Evolutionary conservation across 108 stramenopile genomes (phyloP).

Genomic region (Nitzschia sp.): DNA sequence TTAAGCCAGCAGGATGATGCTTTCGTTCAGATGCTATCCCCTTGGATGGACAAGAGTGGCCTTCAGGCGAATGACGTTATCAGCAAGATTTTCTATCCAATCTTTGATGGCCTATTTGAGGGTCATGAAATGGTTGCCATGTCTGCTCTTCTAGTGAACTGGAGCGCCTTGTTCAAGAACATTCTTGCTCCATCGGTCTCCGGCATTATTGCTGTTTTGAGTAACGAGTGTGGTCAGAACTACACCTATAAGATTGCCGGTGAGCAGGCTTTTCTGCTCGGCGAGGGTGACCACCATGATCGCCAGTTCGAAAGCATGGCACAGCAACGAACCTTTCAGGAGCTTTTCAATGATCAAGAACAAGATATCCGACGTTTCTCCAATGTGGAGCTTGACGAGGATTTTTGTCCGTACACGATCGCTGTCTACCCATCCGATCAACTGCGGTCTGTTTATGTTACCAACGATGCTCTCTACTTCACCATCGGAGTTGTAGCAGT

Average conservation of each 20-base stretch:
- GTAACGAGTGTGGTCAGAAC: neutral
- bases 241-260: slow-evolving; percentile 14
- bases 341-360: neutral
- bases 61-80: neutral
- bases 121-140: slow-evolving; percentile 10
- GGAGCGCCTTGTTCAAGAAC: slow-evolving; percentile 20
- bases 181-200: slow-evolving; percentile 12
- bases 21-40: neutral
- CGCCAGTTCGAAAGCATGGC: neutral
- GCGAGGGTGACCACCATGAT: slow-evolving; percentile 15
- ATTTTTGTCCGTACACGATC: slow-evolving; percentile 13
- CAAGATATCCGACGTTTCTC: neutral
- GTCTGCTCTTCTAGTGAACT: slow-evolving; percentile 11
- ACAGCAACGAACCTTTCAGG: neutral
- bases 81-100: slow-evolving; percentile 11
- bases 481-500: slow-evolving; percentile 6
- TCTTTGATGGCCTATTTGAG: neutral
- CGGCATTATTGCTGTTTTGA: slow-evolving; percentile 13
- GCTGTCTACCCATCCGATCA: slow-evolving; percentile 4
- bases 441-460: neutral
- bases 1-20: neutral
- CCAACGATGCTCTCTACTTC: neutral
- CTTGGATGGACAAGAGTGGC: neutral
- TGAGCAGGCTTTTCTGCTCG: neutral
- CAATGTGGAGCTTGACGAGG: neutral